These are phyloP conservation scores for Trichoderma simmonsii DNA, from an alignment of 2,329 filamentous ascomycete species.

Conservation along the genomic window DNA sequence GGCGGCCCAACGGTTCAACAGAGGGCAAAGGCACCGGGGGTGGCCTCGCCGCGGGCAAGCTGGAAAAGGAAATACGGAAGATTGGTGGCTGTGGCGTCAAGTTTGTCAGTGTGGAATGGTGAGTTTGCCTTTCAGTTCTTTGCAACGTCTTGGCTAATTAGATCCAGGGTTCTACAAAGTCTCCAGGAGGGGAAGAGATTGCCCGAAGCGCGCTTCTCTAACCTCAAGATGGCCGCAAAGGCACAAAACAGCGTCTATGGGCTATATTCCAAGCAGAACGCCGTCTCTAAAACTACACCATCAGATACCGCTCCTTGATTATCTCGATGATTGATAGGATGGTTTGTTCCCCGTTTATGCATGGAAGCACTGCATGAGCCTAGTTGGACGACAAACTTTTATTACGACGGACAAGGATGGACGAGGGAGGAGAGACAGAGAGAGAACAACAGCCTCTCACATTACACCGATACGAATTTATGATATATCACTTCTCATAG, in stretches of 20 bases:
- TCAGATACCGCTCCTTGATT: background rate
- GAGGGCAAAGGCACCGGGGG: slow-evolving; percentile 71
- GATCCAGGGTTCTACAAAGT: slow-evolving; percentile 72
- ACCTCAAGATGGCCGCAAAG: slow-evolving; percentile 57
- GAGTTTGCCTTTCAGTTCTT: slow-evolving; percentile 28
- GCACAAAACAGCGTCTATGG: slow-evolving; percentile 64
- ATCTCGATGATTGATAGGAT: background rate
- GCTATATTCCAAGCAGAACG: slow-evolving; percentile 35
- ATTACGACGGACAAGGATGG: background rate
- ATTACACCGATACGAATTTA: slow-evolving; percentile 5
- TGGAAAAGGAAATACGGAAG: slow-evolving; percentile 73
- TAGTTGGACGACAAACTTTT: background rate
- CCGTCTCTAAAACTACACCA: background rate
- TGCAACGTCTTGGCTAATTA: background rate
- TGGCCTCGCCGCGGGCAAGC: slow-evolving; percentile 71
- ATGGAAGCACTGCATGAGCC: background rate
- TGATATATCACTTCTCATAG: slow-evolving; percentile 11
- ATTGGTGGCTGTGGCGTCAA: slow-evolving; percentile 68
- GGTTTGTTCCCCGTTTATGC: background rate
- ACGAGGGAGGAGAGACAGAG: background rate
- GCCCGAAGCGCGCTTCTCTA: slow-evolving; percentile 69
- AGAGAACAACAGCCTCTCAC: background rate
- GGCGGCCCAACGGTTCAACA: slow-evolving; percentile 48
- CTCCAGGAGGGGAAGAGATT: slow-evolving; percentile 71
- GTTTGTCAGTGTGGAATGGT: slow-evolving; percentile 82